phyloP scores from a whole-genome alignment of 2,329 filamentous ascomycete genomes.

The Nemania sp. region DNA sequence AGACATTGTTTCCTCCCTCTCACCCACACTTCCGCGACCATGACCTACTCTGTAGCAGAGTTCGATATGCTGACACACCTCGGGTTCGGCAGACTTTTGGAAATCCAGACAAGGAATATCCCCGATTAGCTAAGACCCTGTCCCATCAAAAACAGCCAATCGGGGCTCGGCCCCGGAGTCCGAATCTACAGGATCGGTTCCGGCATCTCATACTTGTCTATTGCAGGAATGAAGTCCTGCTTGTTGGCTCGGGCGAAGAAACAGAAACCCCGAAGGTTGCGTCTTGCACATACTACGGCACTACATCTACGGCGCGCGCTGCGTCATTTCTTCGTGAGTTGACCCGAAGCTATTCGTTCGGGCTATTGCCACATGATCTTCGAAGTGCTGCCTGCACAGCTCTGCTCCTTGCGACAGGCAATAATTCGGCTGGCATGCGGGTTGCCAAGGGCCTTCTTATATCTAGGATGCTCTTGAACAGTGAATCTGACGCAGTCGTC shows the following conservation, averaged over 20 bases:
- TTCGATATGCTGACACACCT: background rate
- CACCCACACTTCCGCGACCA: too few species aligned
- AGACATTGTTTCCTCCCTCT: background rate
- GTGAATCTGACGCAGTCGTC: background rate
- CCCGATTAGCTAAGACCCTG: constrained; percentile 8
- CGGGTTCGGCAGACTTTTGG: background rate
- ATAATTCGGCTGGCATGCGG: background rate
- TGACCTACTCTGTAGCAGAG: too few species aligned
- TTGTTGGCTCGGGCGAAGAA: constrained; percentile 6
- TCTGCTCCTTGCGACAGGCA: too few species aligned
- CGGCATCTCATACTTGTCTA: background rate
- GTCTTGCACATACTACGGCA: background rate
- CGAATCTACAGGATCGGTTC: constrained; percentile 7
- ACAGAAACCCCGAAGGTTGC: constrained; percentile 16
- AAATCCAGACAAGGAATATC: background rate
- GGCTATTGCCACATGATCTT: too few species aligned
- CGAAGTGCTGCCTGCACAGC: too few species aligned
- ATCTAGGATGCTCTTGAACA: background rate
- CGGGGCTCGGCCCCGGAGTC: constrained; percentile 19
- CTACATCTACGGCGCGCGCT: too few species aligned
- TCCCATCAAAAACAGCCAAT: constrained; percentile 8
- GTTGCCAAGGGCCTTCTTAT: background rate
- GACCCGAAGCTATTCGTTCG: too few species aligned
- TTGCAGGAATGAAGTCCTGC: background rate
- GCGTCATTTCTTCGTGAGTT: too few species aligned